Evolutionary conservation across 169 alveolate species (phyloP), one percentile per base, ranked within the genome.

Genomic region (Cryptosporidium sp.): DNA sequence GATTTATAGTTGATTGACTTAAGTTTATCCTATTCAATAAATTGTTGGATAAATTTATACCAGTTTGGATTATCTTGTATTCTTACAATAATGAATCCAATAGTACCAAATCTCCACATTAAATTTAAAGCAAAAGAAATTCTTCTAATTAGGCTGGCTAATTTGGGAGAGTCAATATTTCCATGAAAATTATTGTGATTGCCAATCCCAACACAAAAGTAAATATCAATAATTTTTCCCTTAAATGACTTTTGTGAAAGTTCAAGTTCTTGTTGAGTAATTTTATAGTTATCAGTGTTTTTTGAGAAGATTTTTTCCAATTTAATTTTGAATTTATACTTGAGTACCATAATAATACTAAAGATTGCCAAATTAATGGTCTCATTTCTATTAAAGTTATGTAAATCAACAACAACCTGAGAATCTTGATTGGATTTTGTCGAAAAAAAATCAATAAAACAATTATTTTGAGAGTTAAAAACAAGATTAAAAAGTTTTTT

Each of bases 91-190:
- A 80, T 65, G 9, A 80, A 26, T 16, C 89, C 89, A n/a, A 26
- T 80, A 8, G 67, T 14, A 43, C 80, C 89, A 39, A 80, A 80
- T 65, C 89, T 80, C 89, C 89, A 80, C 23, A 62, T 37, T 21
- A 80, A 65, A 80, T 80, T 59, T 29, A 80, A 80, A 9, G 80
- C 89, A 39, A 23, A 80, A 23, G 80, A 80, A n/a, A 80, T 35
- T 45, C 89, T 59, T 61, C 89, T 37, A 80, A 80, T 50, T 62
- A 80, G 43, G 45, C 89, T 80, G 31, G 89, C 89, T 65, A 80
- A 23, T 48, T 80, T 80, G 1, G 89, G 89, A 33, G 43, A 39
- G 23, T 35, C 50, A 37, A 31, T 37, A 37, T 65, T 65, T 18
- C 43, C 55, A 37, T 39, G n/a, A 43, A 33, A 9, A n/a, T 52